phyloP scores from a whole-genome alignment of 2,329 filamentous ascomycete species.

The Cercospora sp. region DNA sequence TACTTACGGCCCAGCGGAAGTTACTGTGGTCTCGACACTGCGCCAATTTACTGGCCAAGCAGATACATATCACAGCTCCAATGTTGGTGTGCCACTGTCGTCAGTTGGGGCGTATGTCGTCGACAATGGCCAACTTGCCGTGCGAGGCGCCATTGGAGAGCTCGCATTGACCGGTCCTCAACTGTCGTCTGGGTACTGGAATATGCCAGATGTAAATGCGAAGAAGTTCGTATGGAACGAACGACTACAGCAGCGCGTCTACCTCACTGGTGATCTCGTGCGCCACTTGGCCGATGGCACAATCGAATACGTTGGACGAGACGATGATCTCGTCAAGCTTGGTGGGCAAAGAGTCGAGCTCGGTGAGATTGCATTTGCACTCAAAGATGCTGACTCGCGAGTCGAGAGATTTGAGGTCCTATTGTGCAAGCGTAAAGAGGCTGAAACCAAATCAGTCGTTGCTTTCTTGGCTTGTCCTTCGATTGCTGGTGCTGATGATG shows the following conservation, averaged over 20 bases:
- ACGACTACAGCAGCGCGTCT: slow-evolving; percentile 50
- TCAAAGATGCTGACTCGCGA: slow-evolving; percentile 16
- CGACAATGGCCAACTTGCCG: slow-evolving; percentile 12
- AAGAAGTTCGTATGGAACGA: slow-evolving; percentile 42
- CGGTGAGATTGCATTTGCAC: slow-evolving; percentile 61
- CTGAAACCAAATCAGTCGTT: slow-evolving; percentile 15
- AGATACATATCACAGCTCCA: slow-evolving; percentile 20
- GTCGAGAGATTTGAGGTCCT: slow-evolving; percentile 20
- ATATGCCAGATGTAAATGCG: slow-evolving; percentile 35
- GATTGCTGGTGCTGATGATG: not conserved
- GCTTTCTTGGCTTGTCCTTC: slow-evolving; percentile 22
- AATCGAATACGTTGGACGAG: slow-evolving; percentile 60
- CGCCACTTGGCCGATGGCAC: slow-evolving; percentile 40
- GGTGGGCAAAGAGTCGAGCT: slow-evolving; percentile 75
- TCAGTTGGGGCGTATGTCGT: slow-evolving; percentile 19
- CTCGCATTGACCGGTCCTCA: slow-evolving; percentile 37
- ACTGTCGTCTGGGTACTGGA: slow-evolving; percentile 37
- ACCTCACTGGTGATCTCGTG: slow-evolving; percentile 31
- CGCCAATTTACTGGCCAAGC: slow-evolving; percentile 18
- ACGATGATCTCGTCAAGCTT: slow-evolving; percentile 76
- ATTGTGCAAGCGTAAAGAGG: slow-evolving; percentile 13
- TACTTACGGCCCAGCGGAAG: slow-evolving; percentile 22
- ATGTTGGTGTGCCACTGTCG: slow-evolving; percentile 16
- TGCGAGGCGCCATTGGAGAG: slow-evolving; percentile 33
- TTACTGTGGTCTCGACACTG: slow-evolving; percentile 22